phyloP scores from a whole-genome alignment of 257 asterid genomes.

The Ballota nigra region DNA sequence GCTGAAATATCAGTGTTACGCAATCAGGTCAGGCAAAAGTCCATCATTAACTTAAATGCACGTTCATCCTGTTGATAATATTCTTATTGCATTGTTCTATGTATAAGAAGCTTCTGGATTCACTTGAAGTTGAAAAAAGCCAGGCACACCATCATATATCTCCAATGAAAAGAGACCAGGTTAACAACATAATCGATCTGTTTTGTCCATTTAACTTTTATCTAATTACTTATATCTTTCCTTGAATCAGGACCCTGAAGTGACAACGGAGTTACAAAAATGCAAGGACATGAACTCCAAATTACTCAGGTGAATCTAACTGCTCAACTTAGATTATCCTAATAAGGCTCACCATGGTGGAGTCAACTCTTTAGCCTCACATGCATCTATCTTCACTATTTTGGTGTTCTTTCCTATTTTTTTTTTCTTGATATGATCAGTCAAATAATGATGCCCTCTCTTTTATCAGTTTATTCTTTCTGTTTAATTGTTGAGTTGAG shows the following conservation, averaged over 20 bases:
- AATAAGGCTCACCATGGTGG: slow-evolving; percentile 6
- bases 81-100: slow-evolving; percentile 18
- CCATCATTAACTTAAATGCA: neutral
- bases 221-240: neutral
- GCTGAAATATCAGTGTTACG: slow-evolving; percentile 53
- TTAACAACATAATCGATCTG: slow-evolving; percentile 4
- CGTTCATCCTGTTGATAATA: slow-evolving; percentile 17
- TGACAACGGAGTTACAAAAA: slow-evolving; percentile 39
- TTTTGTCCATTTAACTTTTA: slow-evolving; percentile 6
- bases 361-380: neutral
- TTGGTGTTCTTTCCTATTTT: neutral
- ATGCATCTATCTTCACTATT: slow-evolving; percentile 8
- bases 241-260: slow-evolving; percentile 39
- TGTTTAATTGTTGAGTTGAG: neutral
- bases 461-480: neutral
- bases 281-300: slow-evolving; percentile 46
- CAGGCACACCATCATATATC: slow-evolving; percentile 21
- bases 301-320: slow-evolving; percentile 42
- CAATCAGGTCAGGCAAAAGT: slow-evolving; percentile 43
- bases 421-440: slow-evolving; percentile 2
- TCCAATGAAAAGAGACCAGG: slow-evolving; percentile 38
- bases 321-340: neutral
- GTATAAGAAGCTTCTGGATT: slow-evolving; percentile 37
- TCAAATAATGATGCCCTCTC: neutral
- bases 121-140: slow-evolving; percentile 34